Conservation (phyloP, 768 basidiomycete genomes). For the Lentinula sp. region DNA sequence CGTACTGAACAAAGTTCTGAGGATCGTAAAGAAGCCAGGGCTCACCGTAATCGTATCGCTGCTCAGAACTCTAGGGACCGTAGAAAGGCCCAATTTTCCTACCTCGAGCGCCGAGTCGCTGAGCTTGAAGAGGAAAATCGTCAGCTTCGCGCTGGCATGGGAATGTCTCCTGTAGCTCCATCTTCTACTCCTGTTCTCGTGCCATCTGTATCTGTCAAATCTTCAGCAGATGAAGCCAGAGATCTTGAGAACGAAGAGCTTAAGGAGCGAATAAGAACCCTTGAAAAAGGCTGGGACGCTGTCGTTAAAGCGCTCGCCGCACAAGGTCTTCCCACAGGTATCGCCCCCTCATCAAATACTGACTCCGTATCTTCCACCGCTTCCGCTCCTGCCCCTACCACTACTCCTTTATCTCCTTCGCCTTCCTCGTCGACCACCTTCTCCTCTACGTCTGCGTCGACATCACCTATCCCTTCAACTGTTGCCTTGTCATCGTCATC, state of each 20-base stretch:
- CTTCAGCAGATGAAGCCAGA: constrained; percentile 21
- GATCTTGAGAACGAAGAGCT: constrained; percentile 72
- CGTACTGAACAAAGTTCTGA: constrained; percentile 60
- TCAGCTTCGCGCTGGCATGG: constrained; percentile 53
- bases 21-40: constrained; percentile 82
- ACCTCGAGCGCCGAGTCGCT: constrained; percentile 59
- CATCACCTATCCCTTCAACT: constrained; percentile 1
- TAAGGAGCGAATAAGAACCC: constrained; percentile 67
- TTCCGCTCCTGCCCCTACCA: constrained; percentile 31
- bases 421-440: constrained; percentile 20
- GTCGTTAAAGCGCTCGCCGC: constrained; percentile 70
- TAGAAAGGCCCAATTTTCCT: constrained; percentile 75
- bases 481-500: constrained; percentile 11
- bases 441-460: constrained; percentile 13
- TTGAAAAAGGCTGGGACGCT: constrained; percentile 78
- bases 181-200: constrained; percentile 15
- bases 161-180: constrained; percentile 15
- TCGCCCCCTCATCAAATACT: constrained; percentile 22
- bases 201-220: constrained; percentile 12
- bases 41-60: constrained; percentile 88
- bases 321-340: constrained; percentile 53
- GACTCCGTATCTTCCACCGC: constrained; percentile 16
- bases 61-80: constrained; percentile 91
- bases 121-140: constrained; percentile 85
- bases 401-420: constrained; percentile 36